phyloP scores from a whole-genome alignment of 2,329 filamentous ascomycete genomes.

The Microascus cirrosus region DNA sequence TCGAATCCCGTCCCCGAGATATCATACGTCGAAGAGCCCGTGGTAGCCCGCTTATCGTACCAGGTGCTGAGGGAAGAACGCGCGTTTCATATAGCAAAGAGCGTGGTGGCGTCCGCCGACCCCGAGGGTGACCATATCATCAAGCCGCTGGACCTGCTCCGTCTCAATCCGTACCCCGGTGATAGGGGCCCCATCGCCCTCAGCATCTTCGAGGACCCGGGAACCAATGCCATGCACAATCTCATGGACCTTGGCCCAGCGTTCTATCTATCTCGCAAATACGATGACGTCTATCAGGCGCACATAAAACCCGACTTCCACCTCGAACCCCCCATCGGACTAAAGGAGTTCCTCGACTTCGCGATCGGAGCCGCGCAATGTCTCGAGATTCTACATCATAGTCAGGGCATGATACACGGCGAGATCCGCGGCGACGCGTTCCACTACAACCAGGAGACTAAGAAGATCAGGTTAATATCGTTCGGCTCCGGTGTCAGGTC shows the following conservation, averaged over 20 bases:
- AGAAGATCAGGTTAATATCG: constrained; percentile 66
- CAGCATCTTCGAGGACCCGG: constrained; percentile 70
- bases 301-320: constrained; percentile 30
- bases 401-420: constrained; percentile 75
- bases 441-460: constrained; percentile 64
- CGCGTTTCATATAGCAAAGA: constrained; percentile 73
- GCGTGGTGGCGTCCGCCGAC: constrained; percentile 59
- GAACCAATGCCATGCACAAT: constrained; percentile 59
- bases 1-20: constrained; percentile 30
- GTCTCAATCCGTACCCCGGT: constrained; percentile 54
- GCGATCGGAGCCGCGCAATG: constrained; percentile 81
- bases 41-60: constrained; percentile 73
- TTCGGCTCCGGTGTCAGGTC: constrained; percentile 79
- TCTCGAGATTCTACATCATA: constrained; percentile 83
- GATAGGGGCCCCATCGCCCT: constrained; percentile 65
- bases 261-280: constrained; percentile 47
- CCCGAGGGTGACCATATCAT: constrained; percentile 66
- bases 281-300: constrained; percentile 37
- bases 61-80: constrained; percentile 77
- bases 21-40: constrained; percentile 48
- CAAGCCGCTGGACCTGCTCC: constrained; percentile 68
- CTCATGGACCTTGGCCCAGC: constrained; percentile 70
- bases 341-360: constrained; percentile 77
- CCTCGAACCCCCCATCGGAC: constrained; percentile 50
- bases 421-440: constrained; percentile 88